A percentile compares a stretch with the other conserved stretches of the same genome.
Conservation (phyloP, 2,329 filamentous ascomycete species). For the Penicillium frequentans region DNA sequence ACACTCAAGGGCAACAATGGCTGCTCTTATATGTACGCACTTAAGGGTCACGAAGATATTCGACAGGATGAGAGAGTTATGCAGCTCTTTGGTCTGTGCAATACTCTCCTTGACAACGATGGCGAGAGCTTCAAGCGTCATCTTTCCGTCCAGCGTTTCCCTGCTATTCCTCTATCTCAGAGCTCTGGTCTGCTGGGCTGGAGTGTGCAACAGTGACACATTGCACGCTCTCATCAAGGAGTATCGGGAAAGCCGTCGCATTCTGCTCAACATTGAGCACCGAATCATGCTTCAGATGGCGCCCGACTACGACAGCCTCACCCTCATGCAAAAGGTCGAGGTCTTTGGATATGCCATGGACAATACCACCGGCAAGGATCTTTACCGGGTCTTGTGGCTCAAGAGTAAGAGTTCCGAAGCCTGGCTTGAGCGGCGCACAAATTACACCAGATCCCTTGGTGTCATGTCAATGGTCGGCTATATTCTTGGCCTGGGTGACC, state of each 20-base stretch:
- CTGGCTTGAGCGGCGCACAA: conserved; percentile 97
- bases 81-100: conserved; percentile 97
- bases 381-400: conserved; percentile 97
- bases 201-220: conserved; percentile 96
- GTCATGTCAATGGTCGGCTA: conserved; percentile 99
- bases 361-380: conserved; percentile 97
- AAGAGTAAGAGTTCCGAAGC: conserved; percentile 98
- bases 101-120: conserved; percentile 90
- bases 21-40: conserved; percentile 77
- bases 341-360: conserved; percentile 99
- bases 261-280: conserved; percentile 97
- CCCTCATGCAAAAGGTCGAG: conserved; percentile 99
- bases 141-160: conserved; percentile 92
- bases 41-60: conserved; percentile 99
- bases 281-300: conserved; percentile 99
- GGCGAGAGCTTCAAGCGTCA: conserved; percentile 97
- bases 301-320: conserved; percentile 96
- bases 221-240: conserved; percentile 95
- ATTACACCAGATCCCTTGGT: conserved; percentile 93
- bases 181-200: conserved; percentile 93
- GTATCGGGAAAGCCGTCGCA: conserved; percentile 95
- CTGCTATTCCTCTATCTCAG: conserved; percentile 94
- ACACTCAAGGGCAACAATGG: conserved; percentile 88
- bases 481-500: conserved; percentile 92
- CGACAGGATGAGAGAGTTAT: conserved; percentile 98